Conservation (phyloP, 495 filamentous ascomycete genomes). For the Saxophila tyrrhenica region DNA sequence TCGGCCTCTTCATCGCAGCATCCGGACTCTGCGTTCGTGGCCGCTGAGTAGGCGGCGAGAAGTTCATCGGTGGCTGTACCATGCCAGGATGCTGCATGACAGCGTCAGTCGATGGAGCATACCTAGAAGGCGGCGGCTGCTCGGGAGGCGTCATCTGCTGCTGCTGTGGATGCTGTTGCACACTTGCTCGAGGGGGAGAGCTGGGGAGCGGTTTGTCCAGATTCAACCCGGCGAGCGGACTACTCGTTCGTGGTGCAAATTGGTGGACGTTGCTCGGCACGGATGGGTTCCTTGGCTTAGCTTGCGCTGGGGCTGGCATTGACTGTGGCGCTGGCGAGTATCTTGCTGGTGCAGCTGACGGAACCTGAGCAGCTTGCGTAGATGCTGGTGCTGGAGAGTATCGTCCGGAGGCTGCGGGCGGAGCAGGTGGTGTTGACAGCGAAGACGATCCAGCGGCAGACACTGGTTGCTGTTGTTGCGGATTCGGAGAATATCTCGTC, state of each 20-base stretch:
- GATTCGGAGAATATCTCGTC: neutral
- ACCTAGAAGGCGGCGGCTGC: neutral
- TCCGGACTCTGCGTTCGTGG: slow-evolving; percentile 84
- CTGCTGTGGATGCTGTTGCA: neutral
- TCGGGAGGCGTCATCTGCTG: neutral
- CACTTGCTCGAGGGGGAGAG: neutral
- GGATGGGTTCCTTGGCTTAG: slow-evolving; percentile 6
- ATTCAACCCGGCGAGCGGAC: slow-evolving; percentile 49
- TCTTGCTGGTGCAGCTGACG: slow-evolving; percentile 18
- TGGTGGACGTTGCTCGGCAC: slow-evolving; percentile 39
- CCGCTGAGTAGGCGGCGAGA: slow-evolving; percentile 46
- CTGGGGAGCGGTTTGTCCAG: slow-evolving; percentile 35
- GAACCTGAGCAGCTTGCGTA: too few relatives aligned
- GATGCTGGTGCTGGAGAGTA: slow-evolving; percentile 20
- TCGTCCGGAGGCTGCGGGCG: slow-evolving; percentile 17
- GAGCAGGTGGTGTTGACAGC: neutral
- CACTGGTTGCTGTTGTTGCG: neutral
- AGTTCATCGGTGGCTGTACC: slow-evolving; percentile 3
- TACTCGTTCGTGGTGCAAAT: slow-evolving; percentile 76
- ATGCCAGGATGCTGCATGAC: neutral
- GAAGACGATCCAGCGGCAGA: neutral
- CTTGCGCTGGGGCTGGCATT: neutral
- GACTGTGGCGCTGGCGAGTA: slow-evolving; percentile 20
- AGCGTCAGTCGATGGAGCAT: neutral
- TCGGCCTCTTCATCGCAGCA: slow-evolving; percentile 39